Base-by-base conservation (phyloP, 371 early-diverging fungal genomes). In the Batrachochytrium dendrobatidis region DNA sequence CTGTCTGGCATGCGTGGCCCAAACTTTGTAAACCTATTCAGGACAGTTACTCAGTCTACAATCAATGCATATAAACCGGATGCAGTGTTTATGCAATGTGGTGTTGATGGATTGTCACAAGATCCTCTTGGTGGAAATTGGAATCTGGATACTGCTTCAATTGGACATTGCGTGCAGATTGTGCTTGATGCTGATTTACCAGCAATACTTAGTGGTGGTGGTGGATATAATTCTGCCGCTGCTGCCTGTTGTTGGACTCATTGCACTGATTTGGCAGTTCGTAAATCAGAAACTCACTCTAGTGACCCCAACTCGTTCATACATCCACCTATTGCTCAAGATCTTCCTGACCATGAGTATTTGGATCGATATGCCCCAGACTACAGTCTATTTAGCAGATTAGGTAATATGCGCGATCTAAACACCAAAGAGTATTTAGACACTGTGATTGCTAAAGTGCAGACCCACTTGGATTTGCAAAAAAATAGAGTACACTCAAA, bases 1-100 rank as follows among this genome's bases (percentile, higher is more conserved):
- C 65, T 67, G 24, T 66, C 67, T 12, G 89, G 90, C 6, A 74
- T 88, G n/a, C 71, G 71, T 54, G 85, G 84, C 55, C 56, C 25
- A 3, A 56, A 68, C 0, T 87, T 89, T 43, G 25, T 63, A 10
- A 67, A 66, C 30, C 69, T 84, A 25, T 88, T 88, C 68, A 61
- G 71, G 3, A 26, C 46, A 20, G 67, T 74, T 31, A 58, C 84
- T 3, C 61, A 63, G 0, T 59, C 1, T 15, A 67, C 71, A 0
- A 35, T 52, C 12, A 51, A 32, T 1, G 24, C 57, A 7, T 81
- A 69, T 61, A 50, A 46, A 1, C 92, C 94, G 1, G 70, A 73
- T 35, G 85, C 76, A 2, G 70, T 92, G 34, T 89, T 91, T 3
- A 56, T 91, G 49, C 94, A 93, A 70, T 90, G 91, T 66, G 94